phyloP scores from a whole-genome alignment of 495 filamentous ascomycete genomes.

The Penicillium goetzii region DNA sequence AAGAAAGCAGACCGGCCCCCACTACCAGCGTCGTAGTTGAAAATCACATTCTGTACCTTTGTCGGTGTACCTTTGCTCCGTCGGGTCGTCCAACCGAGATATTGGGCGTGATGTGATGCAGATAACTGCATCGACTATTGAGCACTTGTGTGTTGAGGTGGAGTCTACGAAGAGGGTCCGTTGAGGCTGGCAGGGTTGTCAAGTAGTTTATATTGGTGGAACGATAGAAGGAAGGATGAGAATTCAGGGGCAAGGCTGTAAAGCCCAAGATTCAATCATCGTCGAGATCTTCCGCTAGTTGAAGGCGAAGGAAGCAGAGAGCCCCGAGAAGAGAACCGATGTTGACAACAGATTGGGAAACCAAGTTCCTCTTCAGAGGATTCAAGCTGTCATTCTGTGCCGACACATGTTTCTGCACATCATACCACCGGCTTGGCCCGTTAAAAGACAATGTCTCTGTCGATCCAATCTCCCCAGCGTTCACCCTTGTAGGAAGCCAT shows the following conservation, averaged over 20 bases:
- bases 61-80: too few species aligned
- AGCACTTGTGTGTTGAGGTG: neutral
- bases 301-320: too few species aligned
- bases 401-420: neutral
- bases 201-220: too few species aligned
- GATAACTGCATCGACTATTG: neutral
- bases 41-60: too few species aligned
- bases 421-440: slow-evolving; percentile 1
- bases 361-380: too few species aligned
- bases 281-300: too few species aligned
- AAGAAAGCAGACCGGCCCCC: too few species aligned
- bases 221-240: too few species aligned
- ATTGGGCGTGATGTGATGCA: neutral
- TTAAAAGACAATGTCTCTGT: neutral
- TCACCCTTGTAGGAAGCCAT: slow-evolving; percentile 10
- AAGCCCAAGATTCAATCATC: too few species aligned
- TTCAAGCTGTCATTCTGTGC: neutral
- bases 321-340: too few species aligned
- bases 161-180: neutral
- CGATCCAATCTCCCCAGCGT: slow-evolving; percentile 4
- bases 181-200: neutral
- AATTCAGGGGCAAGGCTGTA: neutral
- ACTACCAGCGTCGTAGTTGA: too few species aligned
- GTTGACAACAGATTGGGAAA: too few species aligned
- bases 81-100: neutral